Conservation (phyloP, 331 rosid species). For the Dryas integrifolia region DNA sequence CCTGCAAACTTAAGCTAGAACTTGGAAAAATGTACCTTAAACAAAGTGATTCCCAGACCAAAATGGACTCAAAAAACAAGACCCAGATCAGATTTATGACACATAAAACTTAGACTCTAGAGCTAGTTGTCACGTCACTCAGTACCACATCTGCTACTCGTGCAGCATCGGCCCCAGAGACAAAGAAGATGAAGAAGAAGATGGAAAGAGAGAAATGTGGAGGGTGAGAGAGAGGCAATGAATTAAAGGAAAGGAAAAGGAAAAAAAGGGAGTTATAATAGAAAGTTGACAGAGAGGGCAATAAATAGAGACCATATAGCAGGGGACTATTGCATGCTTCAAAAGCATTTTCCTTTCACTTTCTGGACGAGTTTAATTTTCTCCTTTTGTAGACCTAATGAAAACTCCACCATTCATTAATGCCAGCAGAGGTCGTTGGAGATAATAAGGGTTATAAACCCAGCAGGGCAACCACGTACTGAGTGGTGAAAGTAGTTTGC, state of each 20-base stretch:
- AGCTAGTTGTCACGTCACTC: too few species aligned
- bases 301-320: slow-evolving; percentile 22
- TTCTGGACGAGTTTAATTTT: neutral
- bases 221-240: neutral
- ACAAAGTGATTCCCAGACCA: slow-evolving; percentile 17
- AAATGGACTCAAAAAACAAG: neutral
- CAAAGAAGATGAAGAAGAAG: neutral
- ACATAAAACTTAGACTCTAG: too few species aligned
- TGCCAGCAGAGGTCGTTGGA: slow-evolving; percentile 56
- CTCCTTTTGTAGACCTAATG: neutral
- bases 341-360: neutral
- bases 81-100: slow-evolving; percentile 12
- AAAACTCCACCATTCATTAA: slow-evolving; percentile 51
- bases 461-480: neutral
- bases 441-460: neutral
- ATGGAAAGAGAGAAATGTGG: neutral
- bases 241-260: slow-evolving; percentile 8
- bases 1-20: neutral
- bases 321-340: slow-evolving; percentile 23
- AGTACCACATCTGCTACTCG: too few species aligned
- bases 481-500: too few species aligned
- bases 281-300: slow-evolving; percentile 7
- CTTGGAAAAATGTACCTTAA: neutral
- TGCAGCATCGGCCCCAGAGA: too few species aligned
- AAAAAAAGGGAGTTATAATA: slow-evolving; percentile 34